These are phyloP conservation scores for Penicillium parvum DNA, from an alignment of 495 filamentous ascomycete species.

Conservation along the genomic window DNA sequence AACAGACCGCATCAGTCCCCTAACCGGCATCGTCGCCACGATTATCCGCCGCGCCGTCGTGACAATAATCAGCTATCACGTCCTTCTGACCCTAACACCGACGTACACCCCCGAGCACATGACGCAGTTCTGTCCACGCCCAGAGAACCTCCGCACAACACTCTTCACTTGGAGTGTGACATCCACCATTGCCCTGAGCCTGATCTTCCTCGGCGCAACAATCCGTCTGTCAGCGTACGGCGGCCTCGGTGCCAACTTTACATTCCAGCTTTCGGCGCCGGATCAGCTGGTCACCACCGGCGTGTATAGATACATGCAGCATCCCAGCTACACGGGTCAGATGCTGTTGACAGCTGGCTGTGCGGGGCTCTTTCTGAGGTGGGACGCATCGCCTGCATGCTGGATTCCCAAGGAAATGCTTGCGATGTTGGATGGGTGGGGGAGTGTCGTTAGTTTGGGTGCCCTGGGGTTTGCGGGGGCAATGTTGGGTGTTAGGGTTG, in stretches of 20 bases:
- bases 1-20: slow-evolving; percentile 14
- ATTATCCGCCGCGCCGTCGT: slow-evolving; percentile 8
- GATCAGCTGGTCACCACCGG: slow-evolving; percentile 39
- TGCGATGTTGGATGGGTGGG: slow-evolving; percentile 11
- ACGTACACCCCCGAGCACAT: slow-evolving; percentile 5
- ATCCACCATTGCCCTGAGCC: slow-evolving; percentile 15
- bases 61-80: slow-evolving; percentile 22
- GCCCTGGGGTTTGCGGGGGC: not conserved
- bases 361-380: slow-evolving; percentile 24
- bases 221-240: slow-evolving; percentile 34
- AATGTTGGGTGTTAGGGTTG: slow-evolving; percentile 16
- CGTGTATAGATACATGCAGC: slow-evolving; percentile 42
- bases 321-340: slow-evolving; percentile 45
- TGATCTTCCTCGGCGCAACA: slow-evolving; percentile 28
- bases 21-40: slow-evolving; percentile 2
- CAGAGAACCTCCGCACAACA: slow-evolving; percentile 19
- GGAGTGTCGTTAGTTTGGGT: not conserved
- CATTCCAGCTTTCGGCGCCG: slow-evolving; percentile 43
- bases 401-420: slow-evolving; percentile 12
- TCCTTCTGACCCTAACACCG: slow-evolving; percentile 21
- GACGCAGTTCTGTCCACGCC: slow-evolving; percentile 9
- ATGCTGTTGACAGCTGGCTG: slow-evolving; percentile 17
- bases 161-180: slow-evolving; percentile 28
- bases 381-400: slow-evolving; percentile 30
- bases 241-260: slow-evolving; percentile 43